Evolutionary conservation across 208 protist species (phyloP).

Genomic region (Trichomonas tenax): DNA sequence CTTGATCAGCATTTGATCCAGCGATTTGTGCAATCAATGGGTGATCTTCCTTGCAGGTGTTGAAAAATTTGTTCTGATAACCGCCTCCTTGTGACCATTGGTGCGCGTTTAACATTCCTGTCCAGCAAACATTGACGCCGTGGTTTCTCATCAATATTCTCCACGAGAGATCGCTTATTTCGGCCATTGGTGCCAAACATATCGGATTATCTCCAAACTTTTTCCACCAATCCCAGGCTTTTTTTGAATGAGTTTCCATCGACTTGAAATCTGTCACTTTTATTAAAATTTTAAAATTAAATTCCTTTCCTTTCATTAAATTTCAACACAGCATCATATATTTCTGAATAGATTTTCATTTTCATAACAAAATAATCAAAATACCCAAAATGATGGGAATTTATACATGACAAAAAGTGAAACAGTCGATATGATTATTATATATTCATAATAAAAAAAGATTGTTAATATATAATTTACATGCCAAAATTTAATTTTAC

Average conservation of each 20-base stretch:
- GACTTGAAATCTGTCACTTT: no score
- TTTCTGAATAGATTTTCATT: no score
- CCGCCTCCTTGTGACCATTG: neutral
- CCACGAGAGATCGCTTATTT: slow-evolving; percentile 35
- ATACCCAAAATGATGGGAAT: no score
- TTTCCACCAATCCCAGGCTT: neutral
- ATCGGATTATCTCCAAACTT: neutral
- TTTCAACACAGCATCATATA: no score
- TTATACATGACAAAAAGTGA: no score
- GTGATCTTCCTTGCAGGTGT: slow-evolving; percentile 21
- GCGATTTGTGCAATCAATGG: slow-evolving; percentile 34
- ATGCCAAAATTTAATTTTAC: no score
- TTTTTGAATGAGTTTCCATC: neutral
- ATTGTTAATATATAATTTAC: no score
- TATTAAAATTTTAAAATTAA: no score
- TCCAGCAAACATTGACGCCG: neutral
- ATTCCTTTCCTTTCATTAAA: no score
- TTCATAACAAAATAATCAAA: no score
- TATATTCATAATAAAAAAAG: no score
- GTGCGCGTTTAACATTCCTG: neutral
- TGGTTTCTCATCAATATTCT: slow-evolving; percentile 23
- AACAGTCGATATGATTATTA: no score
- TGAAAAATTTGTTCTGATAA: neutral
- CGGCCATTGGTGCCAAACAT: slow-evolving; percentile 35
- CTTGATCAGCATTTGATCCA: slow-evolving; percentile 30